A percentile compares a stretch with the other conserved stretches of the same genome.
These are phyloP conservation scores for Penstemon newberryi DNA, from an alignment of 257 asterid species.

Conservation along the genomic window DNA sequence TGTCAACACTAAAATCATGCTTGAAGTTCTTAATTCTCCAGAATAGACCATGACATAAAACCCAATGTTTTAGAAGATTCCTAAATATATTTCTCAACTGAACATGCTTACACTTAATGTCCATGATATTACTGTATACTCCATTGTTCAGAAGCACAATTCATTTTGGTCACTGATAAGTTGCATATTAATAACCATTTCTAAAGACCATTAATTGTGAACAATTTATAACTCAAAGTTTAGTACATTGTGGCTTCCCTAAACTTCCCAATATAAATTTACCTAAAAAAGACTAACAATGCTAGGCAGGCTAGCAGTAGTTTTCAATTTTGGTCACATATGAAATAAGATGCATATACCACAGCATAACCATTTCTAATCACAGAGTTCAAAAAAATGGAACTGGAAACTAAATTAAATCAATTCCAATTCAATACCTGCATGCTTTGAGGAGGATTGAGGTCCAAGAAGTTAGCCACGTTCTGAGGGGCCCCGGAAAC, in stretches of 20 bases:
- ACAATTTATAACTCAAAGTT: neutral
- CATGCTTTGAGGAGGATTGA: conserved; percentile 51
- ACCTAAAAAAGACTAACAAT: neutral
- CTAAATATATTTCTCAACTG: too few species aligned
- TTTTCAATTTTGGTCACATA: neutral
- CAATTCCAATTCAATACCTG: conserved; percentile 45
- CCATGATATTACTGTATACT: too few species aligned
- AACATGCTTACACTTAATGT: too few species aligned
- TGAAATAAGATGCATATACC: neutral
- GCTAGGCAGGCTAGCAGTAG: neutral
- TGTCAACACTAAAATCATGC: too few species aligned
- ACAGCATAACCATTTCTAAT: conserved; percentile 3
- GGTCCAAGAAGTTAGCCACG: conserved; percentile 66
- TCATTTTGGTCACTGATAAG: too few species aligned
- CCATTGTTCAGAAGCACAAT: neutral
- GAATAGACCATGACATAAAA: too few species aligned
- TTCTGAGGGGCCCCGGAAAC: conserved; percentile 92
- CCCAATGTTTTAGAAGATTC: too few species aligned
- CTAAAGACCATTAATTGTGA: too few species aligned
- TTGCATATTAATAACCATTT: too few species aligned
- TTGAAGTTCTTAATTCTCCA: too few species aligned
- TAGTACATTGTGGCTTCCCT: too few species aligned
- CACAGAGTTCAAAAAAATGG: neutral
- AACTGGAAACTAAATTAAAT: neutral
- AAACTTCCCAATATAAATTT: too few species aligned